Evolutionary conservation across 1,284 basidiomycete genomes (phyloP), one percentile per base, ranked within the genome.

Genomic region (Takashimella tepidaria): DNA sequence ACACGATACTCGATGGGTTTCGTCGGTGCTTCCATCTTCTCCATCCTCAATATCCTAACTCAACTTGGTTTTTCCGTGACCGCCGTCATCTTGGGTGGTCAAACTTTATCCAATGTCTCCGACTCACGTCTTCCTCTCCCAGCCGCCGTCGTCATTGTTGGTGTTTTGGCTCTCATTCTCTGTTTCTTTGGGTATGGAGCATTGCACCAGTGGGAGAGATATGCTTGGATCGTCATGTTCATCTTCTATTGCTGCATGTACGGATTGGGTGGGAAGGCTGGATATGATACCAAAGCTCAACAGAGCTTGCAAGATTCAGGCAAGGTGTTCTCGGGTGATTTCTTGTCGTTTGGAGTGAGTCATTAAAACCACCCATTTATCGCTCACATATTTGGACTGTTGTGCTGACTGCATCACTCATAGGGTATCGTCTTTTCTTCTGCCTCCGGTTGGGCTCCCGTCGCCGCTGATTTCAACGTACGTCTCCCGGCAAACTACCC

Each of bases 141-240:
- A 41, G 77, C 76, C 8, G 73, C 73, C 10, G 76, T 79, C 49
- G 76, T 77, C 19, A 64, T 79, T 23, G 72, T 77, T 5, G 68
- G 74, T 1, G 43, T 75, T 27, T 55, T 76, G 37, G 69, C 71
- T 2, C 56, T 78, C 6, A 51, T 74, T 2, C 60, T 79, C 21
- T 74, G 70, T 50, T 74, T 79, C 41, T 67, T 67, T 27, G 78
- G 78, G 1, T 77, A 84, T 62, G 48, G 79, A 54, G 72, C 82
- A 51, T 75, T 84, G 11, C 82, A 84, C 62, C 63, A 77, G 52
- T 84, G 83, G 63, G 83, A 86, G 59, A 78, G 82, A 12, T 84
- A 82, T 56, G 80, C 83, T 6, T 86, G 84, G 84, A 77, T 82
- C 10, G 68, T 80, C 23, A 77, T 80, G 27, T 71, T 81, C 52